These are phyloP conservation scores for Dendrobium huoshanense DNA, from an alignment of 106 monocot genomes.

Conservation along the genomic window DNA sequence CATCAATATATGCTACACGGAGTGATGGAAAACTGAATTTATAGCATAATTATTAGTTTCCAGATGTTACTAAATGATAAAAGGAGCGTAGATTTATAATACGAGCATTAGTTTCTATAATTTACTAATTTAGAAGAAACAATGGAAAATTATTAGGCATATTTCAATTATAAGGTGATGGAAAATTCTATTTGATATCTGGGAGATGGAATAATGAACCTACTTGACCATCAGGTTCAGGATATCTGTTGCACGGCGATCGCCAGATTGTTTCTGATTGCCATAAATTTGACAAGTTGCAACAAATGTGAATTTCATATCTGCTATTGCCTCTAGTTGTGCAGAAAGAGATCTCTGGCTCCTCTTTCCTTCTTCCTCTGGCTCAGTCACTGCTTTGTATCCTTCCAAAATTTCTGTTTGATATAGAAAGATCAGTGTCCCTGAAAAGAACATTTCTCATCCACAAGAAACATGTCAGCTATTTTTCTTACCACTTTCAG, in stretches of 20 bases:
- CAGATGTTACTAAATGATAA: not conserved
- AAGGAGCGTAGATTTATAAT: not conserved
- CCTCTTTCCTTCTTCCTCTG: constrained; percentile 73
- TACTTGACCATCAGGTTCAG: constrained; percentile 99
- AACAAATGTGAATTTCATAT: constrained; percentile 98
- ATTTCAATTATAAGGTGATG: not conserved
- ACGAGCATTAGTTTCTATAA: not conserved
- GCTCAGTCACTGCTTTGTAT: constrained; percentile 89
- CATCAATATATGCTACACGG: constrained; percentile 98
- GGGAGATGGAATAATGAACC: constrained; percentile 17
- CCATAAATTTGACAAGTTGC: constrained; percentile 98
- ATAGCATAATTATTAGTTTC: constrained; percentile 4
- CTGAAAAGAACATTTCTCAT: not conserved
- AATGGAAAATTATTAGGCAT: not conserved
- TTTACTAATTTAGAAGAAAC: not conserved
- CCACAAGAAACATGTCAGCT: not conserved
- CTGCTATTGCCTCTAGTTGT: constrained; percentile 93
- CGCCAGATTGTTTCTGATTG: constrained; percentile 88
- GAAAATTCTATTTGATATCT: not conserved
- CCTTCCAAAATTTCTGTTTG: constrained; percentile 86
- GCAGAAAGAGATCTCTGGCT: constrained; percentile 88
- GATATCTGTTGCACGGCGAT: constrained; percentile 97
- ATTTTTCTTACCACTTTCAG: constrained; percentile 59
- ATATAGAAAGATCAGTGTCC: constrained; percentile 7
- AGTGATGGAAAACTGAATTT: constrained; percentile 76